Evolutionary conservation across 1,284 basidiomycete genomes (phyloP).

Genomic region (Trametes polyzona): DNA sequence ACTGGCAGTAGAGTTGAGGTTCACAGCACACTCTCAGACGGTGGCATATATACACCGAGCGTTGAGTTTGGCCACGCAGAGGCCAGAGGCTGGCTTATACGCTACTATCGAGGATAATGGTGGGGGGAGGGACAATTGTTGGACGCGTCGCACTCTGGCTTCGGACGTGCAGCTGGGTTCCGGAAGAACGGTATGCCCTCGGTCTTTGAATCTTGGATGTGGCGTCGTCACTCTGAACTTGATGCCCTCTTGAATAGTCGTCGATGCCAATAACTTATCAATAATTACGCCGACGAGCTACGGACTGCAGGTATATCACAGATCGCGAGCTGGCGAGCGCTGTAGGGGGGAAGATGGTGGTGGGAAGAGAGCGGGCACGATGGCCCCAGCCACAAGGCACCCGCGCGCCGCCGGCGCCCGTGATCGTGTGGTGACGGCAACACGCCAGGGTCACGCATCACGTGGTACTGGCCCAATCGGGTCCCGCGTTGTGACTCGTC

Average conservation of each 20-base stretch:
- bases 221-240: not conserved
- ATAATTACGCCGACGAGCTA: not conserved
- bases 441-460: conserved; percentile 14
- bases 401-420: not conserved
- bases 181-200: conserved; percentile 4
- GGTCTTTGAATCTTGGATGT: not conserved
- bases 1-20: not conserved
- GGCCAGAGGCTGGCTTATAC: not conserved
- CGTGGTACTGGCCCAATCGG: not conserved
- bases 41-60: not conserved
- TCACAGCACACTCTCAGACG: not conserved
- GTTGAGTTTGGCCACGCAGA: not conserved
- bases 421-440: conserved; percentile 11
- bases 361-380: not conserved
- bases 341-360: not conserved
- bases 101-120: not conserved
- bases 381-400: not conserved
- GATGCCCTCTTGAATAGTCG: not conserved
- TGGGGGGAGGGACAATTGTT: not conserved
- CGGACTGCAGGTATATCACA: not conserved
- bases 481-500: not conserved
- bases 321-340: not conserved
- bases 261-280: not conserved
- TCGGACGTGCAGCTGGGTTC: not conserved
- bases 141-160: not conserved